A percentile compares a stretch with the other conserved stretches of the same genome.
These are phyloP conservation scores for Schwanniomyces yamadae DNA, from an alignment of 805 yeast species.

Conservation along the genomic window DNA sequence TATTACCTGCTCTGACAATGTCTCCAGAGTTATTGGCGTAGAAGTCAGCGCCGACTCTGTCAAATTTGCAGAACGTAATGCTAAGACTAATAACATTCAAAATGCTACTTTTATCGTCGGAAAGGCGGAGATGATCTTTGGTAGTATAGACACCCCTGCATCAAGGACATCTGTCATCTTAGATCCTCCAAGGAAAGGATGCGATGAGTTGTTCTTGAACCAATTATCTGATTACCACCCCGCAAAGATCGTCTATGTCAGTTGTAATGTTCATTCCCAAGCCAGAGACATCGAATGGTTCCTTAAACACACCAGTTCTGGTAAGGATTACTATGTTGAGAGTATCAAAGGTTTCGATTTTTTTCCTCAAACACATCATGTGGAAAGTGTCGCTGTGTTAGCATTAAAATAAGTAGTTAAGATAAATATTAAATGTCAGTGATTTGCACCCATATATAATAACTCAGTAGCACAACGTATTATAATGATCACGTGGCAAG, in stretches of 20 bases:
- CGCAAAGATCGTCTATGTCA: conserved; percentile 84
- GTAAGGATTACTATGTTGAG: conserved; percentile 65
- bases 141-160: conserved; percentile 70
- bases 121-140: conserved; percentile 88
- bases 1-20: conserved; percentile 77
- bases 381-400: conserved; percentile 82
- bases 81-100: conserved; percentile 65
- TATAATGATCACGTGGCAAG: no score
- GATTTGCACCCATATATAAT: no score
- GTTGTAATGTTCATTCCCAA: conserved; percentile 97
- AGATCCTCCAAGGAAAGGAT: conserved; percentile 97
- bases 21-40: conserved; percentile 86
- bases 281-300: conserved; percentile 91
- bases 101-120: conserved; percentile 88
- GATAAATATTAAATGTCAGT: no score
- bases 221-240: conserved; percentile 85
- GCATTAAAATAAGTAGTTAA: conserved; percentile 12
- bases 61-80: conserved; percentile 81
- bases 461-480: no score
- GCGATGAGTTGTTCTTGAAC: conserved; percentile 82
- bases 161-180: conserved; percentile 82
- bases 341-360: conserved; percentile 93
- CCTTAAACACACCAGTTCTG: conserved; percentile 61
- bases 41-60: conserved; percentile 92
- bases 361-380: conserved; percentile 94